These are phyloP conservation scores for Bacidia rubella DNA, from an alignment of 495 filamentous ascomycete genomes.

Conservation along the genomic window DNA sequence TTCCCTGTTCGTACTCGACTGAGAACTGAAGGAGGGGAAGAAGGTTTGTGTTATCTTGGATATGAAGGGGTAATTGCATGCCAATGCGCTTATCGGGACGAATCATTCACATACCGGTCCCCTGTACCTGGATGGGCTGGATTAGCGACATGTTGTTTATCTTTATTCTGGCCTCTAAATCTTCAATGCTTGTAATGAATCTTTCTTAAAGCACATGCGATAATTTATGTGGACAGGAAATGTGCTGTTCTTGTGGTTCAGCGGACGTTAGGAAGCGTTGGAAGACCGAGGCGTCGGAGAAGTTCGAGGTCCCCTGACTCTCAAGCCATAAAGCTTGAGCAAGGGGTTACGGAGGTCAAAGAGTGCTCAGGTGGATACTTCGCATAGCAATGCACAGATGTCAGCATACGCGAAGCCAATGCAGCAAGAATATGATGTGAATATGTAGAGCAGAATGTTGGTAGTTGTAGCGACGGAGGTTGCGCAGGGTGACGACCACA, in stretches of 20 bases:
- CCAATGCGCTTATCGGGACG: slow-evolving; percentile 2
- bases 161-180: slow-evolving; percentile 14
- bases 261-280: neutral
- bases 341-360: neutral
- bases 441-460: no score
- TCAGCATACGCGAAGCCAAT: neutral
- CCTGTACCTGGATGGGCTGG: neutral
- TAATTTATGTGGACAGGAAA: no score
- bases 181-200: no score
- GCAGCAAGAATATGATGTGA: neutral
- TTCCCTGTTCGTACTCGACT: neutral
- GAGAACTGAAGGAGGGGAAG: neutral
- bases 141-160: neutral
- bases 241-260: no score
- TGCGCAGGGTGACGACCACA: neutral
- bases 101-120: neutral
- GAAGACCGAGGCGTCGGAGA: neutral
- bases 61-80: neutral
- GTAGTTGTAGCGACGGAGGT: no score
- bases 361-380: no score
- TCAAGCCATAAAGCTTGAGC: no score
- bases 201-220: no score
- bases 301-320: no score
- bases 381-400: neutral
- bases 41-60: neutral